A percentile compares a stretch with the other conserved stretches of the same genome.
phyloP scores from a whole-genome alignment of 2,329 filamentous ascomycete species.

The Talaromyces verruculosus region DNA sequence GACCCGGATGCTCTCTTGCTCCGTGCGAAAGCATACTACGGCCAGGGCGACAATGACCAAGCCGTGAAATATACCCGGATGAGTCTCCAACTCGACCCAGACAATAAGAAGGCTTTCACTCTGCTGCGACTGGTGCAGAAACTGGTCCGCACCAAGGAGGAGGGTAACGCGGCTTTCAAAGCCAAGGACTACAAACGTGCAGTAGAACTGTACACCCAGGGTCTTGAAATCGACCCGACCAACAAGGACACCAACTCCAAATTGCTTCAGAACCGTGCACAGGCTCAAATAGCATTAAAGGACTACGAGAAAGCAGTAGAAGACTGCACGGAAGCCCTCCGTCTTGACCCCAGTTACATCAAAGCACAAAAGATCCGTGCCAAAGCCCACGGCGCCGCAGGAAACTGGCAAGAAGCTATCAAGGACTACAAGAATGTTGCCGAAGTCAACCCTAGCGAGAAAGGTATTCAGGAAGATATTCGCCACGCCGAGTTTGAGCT shows the following conservation, averaged over 20 bases:
- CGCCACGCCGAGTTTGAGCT: constrained; percentile 88
- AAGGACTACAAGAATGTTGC: constrained; percentile 84
- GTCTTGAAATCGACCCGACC: constrained; percentile 77
- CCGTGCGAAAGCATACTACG: constrained; percentile 81
- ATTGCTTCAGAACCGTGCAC: constrained; percentile 87
- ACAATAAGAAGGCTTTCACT: constrained; percentile 84
- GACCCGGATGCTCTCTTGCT: constrained; percentile 93
- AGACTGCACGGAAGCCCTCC: constrained; percentile 82
- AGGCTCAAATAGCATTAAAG: constrained; percentile 77
- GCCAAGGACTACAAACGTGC: constrained; percentile 74
- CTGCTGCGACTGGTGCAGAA: constrained; percentile 88
- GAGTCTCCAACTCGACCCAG: constrained; percentile 85
- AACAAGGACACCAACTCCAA: constrained; percentile 96
- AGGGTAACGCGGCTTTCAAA: constrained; percentile 91
- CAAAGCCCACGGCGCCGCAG: constrained; percentile 79
- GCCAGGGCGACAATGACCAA: constrained; percentile 92
- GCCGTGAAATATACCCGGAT: constrained; percentile 89
- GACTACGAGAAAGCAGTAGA: constrained; percentile 76
- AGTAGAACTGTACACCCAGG: constrained; percentile 78
- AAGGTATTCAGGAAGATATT: constrained; percentile 77
- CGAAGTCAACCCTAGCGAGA: constrained; percentile 80
- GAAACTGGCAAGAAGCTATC: constrained; percentile 88
- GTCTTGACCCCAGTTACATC: constrained; percentile 77
- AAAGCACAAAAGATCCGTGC: constrained; percentile 95
- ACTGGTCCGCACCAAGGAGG: constrained; percentile 88